Conservation (phyloP, 2,329 filamentous ascomycete genomes). For the Cercospora berteroae region DNA sequence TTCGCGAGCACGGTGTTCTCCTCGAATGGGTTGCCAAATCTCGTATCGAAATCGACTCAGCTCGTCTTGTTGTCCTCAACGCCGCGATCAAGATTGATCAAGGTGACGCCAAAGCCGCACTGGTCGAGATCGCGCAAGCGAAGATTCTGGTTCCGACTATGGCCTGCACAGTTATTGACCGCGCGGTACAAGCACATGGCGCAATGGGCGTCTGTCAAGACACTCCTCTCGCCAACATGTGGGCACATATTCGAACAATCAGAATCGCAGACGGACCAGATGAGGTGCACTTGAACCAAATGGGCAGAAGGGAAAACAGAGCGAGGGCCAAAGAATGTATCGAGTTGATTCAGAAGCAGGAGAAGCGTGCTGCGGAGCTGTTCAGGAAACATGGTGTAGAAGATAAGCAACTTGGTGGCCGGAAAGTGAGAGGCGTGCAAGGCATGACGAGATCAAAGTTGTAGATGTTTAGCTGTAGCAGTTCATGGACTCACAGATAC, state of each 20-base stretch:
- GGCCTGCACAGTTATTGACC: slow-evolving; percentile 84
- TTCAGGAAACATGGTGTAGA: slow-evolving; percentile 58
- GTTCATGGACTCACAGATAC: background rate
- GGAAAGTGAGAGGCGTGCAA: slow-evolving; percentile 30
- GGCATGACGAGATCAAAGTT: slow-evolving; percentile 41
- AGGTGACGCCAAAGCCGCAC: slow-evolving; percentile 78
- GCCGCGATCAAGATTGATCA: slow-evolving; percentile 93
- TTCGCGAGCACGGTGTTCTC: slow-evolving; percentile 87
- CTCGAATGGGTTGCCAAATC: slow-evolving; percentile 92
- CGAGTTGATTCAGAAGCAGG: slow-evolving; percentile 63
- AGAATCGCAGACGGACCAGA: slow-evolving; percentile 74
- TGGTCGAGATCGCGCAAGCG: slow-evolving; percentile 90
- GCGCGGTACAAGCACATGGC: slow-evolving; percentile 88
- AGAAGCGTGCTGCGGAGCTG: slow-evolving; percentile 63
- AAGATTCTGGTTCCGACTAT: slow-evolving; percentile 89
- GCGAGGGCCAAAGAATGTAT: slow-evolving; percentile 52
- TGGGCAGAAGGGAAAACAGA: slow-evolving; percentile 77
- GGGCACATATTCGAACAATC: slow-evolving; percentile 39
- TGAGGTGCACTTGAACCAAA: slow-evolving; percentile 85
- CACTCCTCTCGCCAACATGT: slow-evolving; percentile 73
- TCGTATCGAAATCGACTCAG: slow-evolving; percentile 88
- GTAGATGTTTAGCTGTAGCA: slow-evolving; percentile 24
- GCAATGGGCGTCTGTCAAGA: slow-evolving; percentile 91
- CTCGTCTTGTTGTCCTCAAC: slow-evolving; percentile 85
- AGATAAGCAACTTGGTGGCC: slow-evolving; percentile 43